Evolutionary conservation across 441 rosid species (phyloP).

Genomic region (Arabidopsis hybrid): DNA sequence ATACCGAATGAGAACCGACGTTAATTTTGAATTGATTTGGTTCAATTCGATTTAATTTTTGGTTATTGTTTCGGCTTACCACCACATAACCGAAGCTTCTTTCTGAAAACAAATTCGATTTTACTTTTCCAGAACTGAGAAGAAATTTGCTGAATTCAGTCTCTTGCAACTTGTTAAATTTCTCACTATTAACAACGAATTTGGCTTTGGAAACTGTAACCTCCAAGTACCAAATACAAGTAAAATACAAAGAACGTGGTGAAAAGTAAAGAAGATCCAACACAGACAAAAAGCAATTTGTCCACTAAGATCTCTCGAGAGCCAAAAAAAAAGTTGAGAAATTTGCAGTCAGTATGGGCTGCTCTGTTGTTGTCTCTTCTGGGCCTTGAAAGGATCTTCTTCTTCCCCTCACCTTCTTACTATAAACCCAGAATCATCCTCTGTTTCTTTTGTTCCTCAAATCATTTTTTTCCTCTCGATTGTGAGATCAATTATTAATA

Average conservation of each 20-base stretch:
- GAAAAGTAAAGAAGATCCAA: neutral
- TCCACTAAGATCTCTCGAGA: constrained; percentile 24
- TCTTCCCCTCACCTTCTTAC: constrained; percentile 10
- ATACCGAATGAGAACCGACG: too few relatives aligned
- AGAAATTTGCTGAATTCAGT: neutral
- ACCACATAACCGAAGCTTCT: too few relatives aligned
- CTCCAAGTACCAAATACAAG: neutral
- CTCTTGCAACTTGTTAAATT: neutral
- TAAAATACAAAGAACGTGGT: neutral
- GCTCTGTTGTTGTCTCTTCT: constrained; percentile 29
- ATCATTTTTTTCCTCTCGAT: constrained; percentile 5
- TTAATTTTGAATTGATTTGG: neutral
- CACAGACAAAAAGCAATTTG: constrained; percentile 4
- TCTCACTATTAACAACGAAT: neutral
- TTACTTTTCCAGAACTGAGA: too few relatives aligned
- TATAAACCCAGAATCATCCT: constrained; percentile 35
- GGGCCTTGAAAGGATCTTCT: constrained; percentile 40
- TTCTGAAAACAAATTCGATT: too few relatives aligned
- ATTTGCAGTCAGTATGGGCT: constrained; percentile 34
- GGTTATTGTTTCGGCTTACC: too few relatives aligned
- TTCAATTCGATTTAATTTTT: neutral
- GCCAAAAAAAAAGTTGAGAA: constrained; percentile 32
- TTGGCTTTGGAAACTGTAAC: neutral
- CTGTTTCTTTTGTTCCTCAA: constrained; percentile 1
- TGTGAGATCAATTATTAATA: neutral